These are phyloP conservation scores for Pseudogymnoascus sp. DNA, from an alignment of 2,329 filamentous ascomycete species.

Conservation along the genomic window DNA sequence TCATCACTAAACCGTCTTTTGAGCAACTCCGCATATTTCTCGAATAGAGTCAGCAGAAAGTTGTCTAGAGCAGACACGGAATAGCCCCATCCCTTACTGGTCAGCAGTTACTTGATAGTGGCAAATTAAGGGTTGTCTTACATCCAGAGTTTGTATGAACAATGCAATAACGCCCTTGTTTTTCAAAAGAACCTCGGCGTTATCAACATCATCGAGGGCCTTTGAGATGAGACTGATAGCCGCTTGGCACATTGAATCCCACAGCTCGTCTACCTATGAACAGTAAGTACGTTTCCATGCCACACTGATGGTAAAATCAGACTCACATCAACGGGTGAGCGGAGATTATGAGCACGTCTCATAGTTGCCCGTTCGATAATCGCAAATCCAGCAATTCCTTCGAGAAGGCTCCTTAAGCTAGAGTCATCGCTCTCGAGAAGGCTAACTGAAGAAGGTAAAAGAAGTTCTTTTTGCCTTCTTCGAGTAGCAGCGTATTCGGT, in stretches of 20 bases:
- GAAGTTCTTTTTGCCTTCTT: constrained; percentile 80
- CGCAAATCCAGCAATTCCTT: constrained; percentile 91
- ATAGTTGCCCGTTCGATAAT: constrained; percentile 95
- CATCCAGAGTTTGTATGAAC: constrained; percentile 98
- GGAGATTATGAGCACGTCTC: constrained; percentile 72
- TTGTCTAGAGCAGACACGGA: constrained; percentile 72
- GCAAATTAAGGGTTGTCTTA: constrained; percentile 32
- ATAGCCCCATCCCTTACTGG: constrained; percentile 72
- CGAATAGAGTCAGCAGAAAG: constrained; percentile 80
- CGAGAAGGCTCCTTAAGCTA: constrained; percentile 79
- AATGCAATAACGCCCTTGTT: constrained; percentile 88
- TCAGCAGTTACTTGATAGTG: constrained; percentile 12
- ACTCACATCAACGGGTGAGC: constrained; percentile 70
- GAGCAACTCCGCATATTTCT: constrained; percentile 85
- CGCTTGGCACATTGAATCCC: constrained; percentile 94
- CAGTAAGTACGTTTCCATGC: constrained; percentile 12
- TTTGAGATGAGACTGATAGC: constrained; percentile 75
- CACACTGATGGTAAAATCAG: not conserved
- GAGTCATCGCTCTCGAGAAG: constrained; percentile 75
- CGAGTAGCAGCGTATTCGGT: constrained; percentile 87
- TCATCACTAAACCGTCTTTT: constrained; percentile 90
- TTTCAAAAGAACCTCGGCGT: constrained; percentile 83
- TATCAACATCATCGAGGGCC: constrained; percentile 68
- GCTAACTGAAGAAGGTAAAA: constrained; percentile 68
- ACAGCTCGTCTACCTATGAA: constrained; percentile 80